Conservation (phyloP, 2,329 filamentous ascomycete species). For the Aspergillus hiratsukae region DNA sequence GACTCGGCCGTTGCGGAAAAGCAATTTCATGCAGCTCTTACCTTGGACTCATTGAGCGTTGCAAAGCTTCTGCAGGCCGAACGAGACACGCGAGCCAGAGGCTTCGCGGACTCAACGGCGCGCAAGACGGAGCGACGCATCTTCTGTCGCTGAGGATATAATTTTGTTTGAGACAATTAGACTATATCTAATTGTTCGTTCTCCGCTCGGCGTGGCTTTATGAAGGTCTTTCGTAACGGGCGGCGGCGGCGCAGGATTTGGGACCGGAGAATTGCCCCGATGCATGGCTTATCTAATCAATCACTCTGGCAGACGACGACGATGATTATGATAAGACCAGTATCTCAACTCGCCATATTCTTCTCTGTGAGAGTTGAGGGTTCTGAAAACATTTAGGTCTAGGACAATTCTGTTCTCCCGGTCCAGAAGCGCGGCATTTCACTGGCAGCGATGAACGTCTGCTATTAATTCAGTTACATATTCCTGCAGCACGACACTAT, state of each 20-base stretch:
- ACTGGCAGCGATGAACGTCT: too few relatives aligned
- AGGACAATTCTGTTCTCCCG: not conserved
- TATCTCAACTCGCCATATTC: not conserved
- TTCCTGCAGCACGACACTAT: not conserved
- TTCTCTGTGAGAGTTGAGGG: not conserved
- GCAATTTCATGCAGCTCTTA: conserved; percentile 14
- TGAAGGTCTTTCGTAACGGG: conserved; percentile 7
- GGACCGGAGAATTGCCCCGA: conserved; percentile 17
- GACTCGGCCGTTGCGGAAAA: not conserved
- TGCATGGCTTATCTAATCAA: conserved; percentile 28
- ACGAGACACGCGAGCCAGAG: conserved; percentile 30
- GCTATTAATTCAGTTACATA: not conserved
- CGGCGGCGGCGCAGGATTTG: conserved; percentile 17
- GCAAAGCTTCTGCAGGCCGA: conserved; percentile 33
- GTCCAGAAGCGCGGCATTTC: not conserved
- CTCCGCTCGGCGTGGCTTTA: not conserved
- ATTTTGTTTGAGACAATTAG: conserved; percentile 1
- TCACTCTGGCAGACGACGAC: not conserved
- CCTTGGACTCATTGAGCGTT: conserved; percentile 34
- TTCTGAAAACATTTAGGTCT: not conserved
- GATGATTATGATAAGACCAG: not conserved
- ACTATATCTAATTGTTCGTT: conserved; percentile 6
- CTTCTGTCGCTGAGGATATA: conserved; percentile 6
- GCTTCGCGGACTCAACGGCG: conserved; percentile 36
- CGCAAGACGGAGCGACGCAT: conserved; percentile 41